phyloP scores from a whole-genome alignment of 2,329 filamentous ascomycete species.

The Parastagonospora avenae region DNA sequence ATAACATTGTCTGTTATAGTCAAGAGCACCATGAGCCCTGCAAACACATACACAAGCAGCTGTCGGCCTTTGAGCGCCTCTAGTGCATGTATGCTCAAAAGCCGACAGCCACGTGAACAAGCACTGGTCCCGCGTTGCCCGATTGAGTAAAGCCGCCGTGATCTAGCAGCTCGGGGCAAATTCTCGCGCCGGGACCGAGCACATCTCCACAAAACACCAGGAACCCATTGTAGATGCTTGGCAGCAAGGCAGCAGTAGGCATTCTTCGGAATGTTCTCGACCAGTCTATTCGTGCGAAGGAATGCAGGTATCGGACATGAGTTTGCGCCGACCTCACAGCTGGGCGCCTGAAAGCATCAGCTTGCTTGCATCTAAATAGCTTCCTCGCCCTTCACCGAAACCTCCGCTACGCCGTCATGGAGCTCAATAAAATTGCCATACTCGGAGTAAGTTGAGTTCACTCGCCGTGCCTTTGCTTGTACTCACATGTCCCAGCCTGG shows the following conservation, averaged over 20 bases:
- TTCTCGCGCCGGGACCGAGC: conserved; percentile 4
- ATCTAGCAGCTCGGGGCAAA: conserved; percentile 6
- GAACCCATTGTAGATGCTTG: background rate
- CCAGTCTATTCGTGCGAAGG: no score
- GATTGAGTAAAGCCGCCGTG: background rate
- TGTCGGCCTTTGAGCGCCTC: no score
- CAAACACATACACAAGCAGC: no score
- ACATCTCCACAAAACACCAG: background rate
- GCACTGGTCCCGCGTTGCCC: background rate
- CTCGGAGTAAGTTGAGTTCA: conserved; percentile 31
- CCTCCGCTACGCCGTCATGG: conserved; percentile 19
- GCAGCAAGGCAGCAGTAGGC: conserved; percentile 1
- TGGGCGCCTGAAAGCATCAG: background rate
- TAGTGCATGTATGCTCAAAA: no score
- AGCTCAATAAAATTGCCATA: conserved; percentile 44
- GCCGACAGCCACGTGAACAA: no score
- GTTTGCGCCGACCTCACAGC: background rate
- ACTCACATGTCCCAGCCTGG: conserved; percentile 26
- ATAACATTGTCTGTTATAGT: no score
- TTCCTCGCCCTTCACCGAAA: background rate
- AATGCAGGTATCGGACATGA: no score
- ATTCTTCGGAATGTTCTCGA: no score
- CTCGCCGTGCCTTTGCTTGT: background rate
- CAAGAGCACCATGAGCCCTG: no score
- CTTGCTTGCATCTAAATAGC: background rate